Base-by-base conservation (phyloP, 2,329 filamentous ascomycete genomes). In the Salinomyces thailandicus region DNA sequence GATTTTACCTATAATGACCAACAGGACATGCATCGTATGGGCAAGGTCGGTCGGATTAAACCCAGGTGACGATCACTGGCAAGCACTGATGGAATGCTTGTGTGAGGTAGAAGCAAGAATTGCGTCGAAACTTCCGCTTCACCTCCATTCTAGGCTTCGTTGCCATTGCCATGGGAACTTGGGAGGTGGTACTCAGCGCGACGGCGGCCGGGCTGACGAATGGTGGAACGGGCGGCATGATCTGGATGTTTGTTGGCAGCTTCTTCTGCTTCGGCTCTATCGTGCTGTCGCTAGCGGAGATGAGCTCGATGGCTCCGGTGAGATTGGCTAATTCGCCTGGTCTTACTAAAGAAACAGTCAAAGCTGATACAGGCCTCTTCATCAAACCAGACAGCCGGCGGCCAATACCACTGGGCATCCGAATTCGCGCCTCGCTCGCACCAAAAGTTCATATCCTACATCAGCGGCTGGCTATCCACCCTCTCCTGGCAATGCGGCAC, bases 391-490 rank as follows among this genome's bases (percentile, higher is more conserved):
- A 35, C 33, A 9, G 33, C 33, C 16, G 22, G 24, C 17, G 30
- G 24, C n/a, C 31, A 38, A 18, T 35, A 38, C 12, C 27, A 51
- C 29, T 53, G 46, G 59, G 59, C 62, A 0, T 58, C 54, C 3
- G 51, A 62, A 13, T 57, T 64, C 11, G 60, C 61, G 3, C 62
- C 62, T 18, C 49, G 50, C 5, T 56, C 52, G 3, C 59, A 50
- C 29, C 60, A 61, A 37, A 59, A 53, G 20, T 59, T 64, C 42
- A 50, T 64, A 33, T 63, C 59, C 41, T 66, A 65, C 35, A 49
- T 64, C 12, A 26, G 28, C 14, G 47, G 49, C 15, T 52, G 48
- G 48, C 37, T 50, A 13, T 32, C 33, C 11, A 36, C 42, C 5
- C 19, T 43, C 13, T 42, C 29, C 17, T 52, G 45, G 45, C 43